phyloP scores from a whole-genome alignment of 371 early-diverging fungal genomes.

The Funneliformis caledonium region DNA sequence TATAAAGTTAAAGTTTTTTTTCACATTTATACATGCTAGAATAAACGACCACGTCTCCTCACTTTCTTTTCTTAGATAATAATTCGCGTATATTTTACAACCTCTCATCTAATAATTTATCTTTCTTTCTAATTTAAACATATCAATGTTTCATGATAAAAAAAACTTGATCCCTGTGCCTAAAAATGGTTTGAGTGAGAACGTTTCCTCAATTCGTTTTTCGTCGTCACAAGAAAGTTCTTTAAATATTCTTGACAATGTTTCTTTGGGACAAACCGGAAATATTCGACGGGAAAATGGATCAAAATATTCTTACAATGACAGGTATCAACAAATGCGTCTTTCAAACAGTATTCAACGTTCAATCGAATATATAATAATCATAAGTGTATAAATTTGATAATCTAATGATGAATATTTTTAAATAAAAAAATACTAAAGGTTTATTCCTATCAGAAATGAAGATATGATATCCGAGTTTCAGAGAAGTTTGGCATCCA shows the following conservation, averaged over 20 bases:
- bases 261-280: background rate
- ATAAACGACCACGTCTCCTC: too few relatives aligned
- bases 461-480: constrained; percentile 29
- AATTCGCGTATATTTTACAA: too few relatives aligned
- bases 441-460: constrained; percentile 34
- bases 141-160: background rate
- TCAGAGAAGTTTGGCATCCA: background rate
- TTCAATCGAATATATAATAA: background rate
- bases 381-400: background rate
- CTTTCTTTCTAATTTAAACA: background rate
- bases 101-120: background rate
- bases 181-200: too few relatives aligned
- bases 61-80: too few relatives aligned
- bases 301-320: background rate
- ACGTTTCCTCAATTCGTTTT: background rate
- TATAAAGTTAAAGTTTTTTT: too few relatives aligned
- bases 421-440: background rate
- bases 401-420: background rate
- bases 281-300: background rate
- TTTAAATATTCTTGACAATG: background rate
- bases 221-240: background rate
- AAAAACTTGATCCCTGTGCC: background rate
- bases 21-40: too few relatives aligned
- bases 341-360: background rate
- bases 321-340: background rate